phyloP scores from a whole-genome alignment of 2,329 filamentous ascomycete genomes.

The Ascochyta fabae region DNA sequence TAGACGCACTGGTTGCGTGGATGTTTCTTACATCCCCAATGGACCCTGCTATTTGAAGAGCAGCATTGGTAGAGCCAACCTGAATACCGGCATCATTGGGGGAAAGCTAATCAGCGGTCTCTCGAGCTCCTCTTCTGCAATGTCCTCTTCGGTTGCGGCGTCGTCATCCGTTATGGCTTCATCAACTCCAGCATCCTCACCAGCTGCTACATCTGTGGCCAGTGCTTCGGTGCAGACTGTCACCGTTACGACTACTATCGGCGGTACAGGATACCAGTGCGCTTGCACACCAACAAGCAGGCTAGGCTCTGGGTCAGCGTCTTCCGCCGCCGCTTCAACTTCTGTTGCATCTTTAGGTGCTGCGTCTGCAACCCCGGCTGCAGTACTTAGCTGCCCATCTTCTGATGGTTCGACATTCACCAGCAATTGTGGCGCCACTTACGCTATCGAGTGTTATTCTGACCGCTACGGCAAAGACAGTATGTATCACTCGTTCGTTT shows the following conservation, averaged over 20 bases:
- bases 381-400: constrained; percentile 21
- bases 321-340: neutral
- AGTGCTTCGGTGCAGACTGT: constrained; percentile 10
- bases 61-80: neutral
- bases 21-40: neutral
- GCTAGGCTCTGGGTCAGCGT: neutral
- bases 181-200: neutral
- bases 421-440: constrained; percentile 26
- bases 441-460: constrained; percentile 29
- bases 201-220: neutral
- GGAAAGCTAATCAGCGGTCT: constrained; percentile 15
- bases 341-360: neutral
- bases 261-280: constrained; percentile 16
- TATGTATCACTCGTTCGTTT: neutral
- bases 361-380: neutral
- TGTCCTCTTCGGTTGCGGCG: neutral
- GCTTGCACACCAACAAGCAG: constrained; percentile 15
- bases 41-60: constrained; percentile 14
- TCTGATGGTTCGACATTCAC: constrained; percentile 21
- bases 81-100: constrained; percentile 23
- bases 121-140: neutral
- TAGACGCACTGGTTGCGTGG: neutral
- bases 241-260: constrained; percentile 19
- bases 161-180: neutral
- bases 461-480: constrained; percentile 35